These are phyloP conservation scores for Chlorella sp. DNA, from an alignment of 139 green algal genomes.

Conservation along the genomic window DNA sequence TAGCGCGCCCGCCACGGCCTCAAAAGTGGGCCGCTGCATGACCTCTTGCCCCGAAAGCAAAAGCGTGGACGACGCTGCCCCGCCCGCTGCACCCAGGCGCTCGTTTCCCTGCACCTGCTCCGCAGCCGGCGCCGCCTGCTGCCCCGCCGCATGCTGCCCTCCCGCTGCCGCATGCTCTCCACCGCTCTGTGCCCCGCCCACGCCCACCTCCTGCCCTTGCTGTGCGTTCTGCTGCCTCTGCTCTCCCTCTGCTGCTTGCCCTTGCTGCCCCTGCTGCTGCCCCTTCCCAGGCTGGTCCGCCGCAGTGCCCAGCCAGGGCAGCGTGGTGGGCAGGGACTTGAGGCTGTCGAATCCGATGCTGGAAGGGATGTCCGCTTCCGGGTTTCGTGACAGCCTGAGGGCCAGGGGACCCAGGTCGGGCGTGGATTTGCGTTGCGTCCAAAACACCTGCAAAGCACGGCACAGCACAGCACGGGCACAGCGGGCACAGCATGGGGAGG, in stretches of 20 bases:
- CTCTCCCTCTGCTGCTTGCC: not conserved
- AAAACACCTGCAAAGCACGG: slow-evolving; percentile 58
- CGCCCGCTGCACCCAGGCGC: not conserved
- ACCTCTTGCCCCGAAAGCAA: not conserved
- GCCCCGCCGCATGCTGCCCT: no score
- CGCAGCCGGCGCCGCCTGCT: no score
- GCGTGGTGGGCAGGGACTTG: slow-evolving; percentile 62
- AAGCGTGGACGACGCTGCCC: not conserved
- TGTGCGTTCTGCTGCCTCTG: not conserved
- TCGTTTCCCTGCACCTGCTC: not conserved
- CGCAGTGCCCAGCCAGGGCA: slow-evolving; percentile 39
- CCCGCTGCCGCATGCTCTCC: no score
- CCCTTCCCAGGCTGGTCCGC: not conserved
- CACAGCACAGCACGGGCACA: no score
- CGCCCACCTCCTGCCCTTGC: no score
- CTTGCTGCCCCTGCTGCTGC: slow-evolving; percentile 1
- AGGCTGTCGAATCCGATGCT: slow-evolving; percentile 72
- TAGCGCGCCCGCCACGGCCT: slow-evolving; percentile 50
- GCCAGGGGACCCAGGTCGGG: slow-evolving; percentile 53
- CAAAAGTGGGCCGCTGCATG: slow-evolving; percentile 42
- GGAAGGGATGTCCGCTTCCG: slow-evolving; percentile 26
- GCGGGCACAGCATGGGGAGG: no score
- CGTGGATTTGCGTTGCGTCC: slow-evolving; percentile 60
- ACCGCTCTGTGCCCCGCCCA: no score
- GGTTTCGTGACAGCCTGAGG: not conserved